Base-by-base conservation (phyloP, 192 early-diverging fungal species). In the Mortierella claussenii region DNA sequence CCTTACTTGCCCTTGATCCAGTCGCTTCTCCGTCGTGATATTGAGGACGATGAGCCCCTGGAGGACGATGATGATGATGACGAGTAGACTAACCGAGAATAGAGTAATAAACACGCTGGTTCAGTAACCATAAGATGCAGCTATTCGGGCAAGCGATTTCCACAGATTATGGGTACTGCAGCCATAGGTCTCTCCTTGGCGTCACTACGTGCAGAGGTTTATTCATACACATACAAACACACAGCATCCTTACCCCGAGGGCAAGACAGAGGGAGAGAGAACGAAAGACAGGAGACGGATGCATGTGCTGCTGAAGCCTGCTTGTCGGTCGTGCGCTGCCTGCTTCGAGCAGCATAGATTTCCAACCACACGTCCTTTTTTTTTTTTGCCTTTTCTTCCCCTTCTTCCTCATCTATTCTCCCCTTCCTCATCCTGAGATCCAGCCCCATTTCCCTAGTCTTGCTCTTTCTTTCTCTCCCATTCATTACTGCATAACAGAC, bases 1-100 rank as follows among this genome's bases (percentile, higher is more conserved):
- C 85, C 89, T 57, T 97, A 95, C 87, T 91, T 97, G 83, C 83
- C 92, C 48, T 78, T 92, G 69, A 92, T 95, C 79, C 87, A 89
- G 80, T 92, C 93, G 7, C 79, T 95, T 52, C 86, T 93, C 30
- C 81, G 88, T 47, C 87, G 92, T 52, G 76, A 82, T 28, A 64
- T 75, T 47, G 83, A 85, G 30, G 64, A 65, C 31, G 86, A 89
- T 64, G 68, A 84, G 20, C 80, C 79, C 13, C 82, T 89, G 17
- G 90, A 93, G 60, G 83, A 89, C 6, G 88, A 92, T 46, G 86
- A 91, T 60, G 89, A 90, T 50, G 81, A 88, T 47, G 83, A 90
- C 32, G 68, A 69, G 59, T 69, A 69, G 48, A 61, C 7, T 28
- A 49, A n/a, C n/a, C n/a, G n/a, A n/a, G n/a, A n/a, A n/a, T n/a